These are phyloP conservation scores for Trichoderma hamatum DNA, from an alignment of 2,329 filamentous ascomycete genomes.

Conservation along the genomic window DNA sequence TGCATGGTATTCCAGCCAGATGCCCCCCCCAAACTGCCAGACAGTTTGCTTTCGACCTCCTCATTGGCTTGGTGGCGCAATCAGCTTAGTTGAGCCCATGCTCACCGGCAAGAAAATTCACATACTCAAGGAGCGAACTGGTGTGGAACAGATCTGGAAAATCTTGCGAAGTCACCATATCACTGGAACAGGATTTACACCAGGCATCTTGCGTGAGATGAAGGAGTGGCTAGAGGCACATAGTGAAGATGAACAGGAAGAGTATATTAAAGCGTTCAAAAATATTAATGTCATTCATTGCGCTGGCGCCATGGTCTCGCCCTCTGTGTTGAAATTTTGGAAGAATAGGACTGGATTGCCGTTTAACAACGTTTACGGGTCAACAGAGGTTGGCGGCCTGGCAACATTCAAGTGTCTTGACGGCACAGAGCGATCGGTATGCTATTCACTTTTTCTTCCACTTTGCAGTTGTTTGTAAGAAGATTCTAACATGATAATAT, in stretches of 20 bases:
- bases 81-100: constrained; percentile 25
- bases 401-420: constrained; percentile 11
- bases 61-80: constrained; percentile 31
- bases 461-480: background rate
- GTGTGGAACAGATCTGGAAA: constrained; percentile 26
- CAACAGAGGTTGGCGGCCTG: constrained; percentile 27
- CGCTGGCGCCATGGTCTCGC: constrained; percentile 20
- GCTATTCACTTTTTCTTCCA: background rate
- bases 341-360: constrained; percentile 21
- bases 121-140: constrained; percentile 25
- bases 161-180: constrained; percentile 25
- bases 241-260: constrained; percentile 15
- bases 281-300: constrained; percentile 11
- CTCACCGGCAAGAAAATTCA: constrained; percentile 29
- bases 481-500: background rate
- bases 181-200: constrained; percentile 27
- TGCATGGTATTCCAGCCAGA: constrained; percentile 9
- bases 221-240: constrained; percentile 26
- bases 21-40: constrained; percentile 12
- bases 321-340: constrained; percentile 28
- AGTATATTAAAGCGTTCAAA: constrained; percentile 24
- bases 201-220: constrained; percentile 28
- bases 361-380: constrained; percentile 29
- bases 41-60: constrained; percentile 29
- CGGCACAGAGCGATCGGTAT: constrained; percentile 21